phyloP scores from a whole-genome alignment of 2,329 filamentous ascomycete genomes.

The Apiospora rasikravindrae region DNA sequence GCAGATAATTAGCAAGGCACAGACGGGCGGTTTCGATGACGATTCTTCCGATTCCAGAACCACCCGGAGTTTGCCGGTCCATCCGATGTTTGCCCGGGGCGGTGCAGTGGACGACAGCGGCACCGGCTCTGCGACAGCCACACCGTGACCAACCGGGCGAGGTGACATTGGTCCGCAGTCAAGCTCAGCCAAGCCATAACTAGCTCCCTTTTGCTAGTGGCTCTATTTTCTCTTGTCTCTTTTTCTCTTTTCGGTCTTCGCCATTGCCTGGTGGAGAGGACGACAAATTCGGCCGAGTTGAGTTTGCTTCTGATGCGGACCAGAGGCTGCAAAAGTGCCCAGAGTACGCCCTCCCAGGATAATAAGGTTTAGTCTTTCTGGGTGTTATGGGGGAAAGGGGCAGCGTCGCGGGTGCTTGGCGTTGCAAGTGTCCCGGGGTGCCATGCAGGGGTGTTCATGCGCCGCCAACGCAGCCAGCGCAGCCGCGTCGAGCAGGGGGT shows the following conservation, averaged over 20 bases:
- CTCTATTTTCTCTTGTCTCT: background rate
- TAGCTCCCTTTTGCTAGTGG: background rate
- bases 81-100: background rate
- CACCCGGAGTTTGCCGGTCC: background rate
- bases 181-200: background rate
- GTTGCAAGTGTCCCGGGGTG: slow-evolving; percentile 3
- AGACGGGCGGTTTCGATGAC: background rate
- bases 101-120: background rate
- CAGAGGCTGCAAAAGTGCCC: background rate
- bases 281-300: slow-evolving; percentile 1
- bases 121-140: background rate
- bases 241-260: too few relatives aligned
- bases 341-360: background rate
- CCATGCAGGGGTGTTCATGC: slow-evolving; percentile 10
- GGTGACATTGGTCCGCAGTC: background rate
- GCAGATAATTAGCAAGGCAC: background rate
- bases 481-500: background rate
- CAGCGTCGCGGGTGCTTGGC: background rate
- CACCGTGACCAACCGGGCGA: background rate
- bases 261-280: background rate
- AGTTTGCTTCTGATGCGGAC: background rate
- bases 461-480: background rate
- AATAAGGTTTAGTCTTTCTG: background rate
- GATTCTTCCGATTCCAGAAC: background rate
- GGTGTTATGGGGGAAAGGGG: background rate